Evolutionary conservation across 2,329 filamentous ascomycete genomes (phyloP), one percentile per base, ranked within the genome.

Genomic region (Exophiala xenobiotica): DNA sequence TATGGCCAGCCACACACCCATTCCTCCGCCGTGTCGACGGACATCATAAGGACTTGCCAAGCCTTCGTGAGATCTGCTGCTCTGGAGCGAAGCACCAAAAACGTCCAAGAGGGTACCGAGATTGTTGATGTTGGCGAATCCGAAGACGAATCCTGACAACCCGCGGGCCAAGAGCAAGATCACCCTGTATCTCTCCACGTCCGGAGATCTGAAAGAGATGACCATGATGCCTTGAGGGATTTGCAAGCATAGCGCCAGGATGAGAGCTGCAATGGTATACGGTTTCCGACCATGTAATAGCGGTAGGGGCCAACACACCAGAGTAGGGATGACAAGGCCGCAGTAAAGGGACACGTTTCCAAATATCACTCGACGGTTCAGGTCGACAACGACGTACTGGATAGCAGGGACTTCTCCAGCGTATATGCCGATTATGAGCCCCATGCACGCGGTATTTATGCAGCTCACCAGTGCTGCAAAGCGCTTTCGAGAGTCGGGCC

Each of bases 121-220:
- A 59, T 86, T 86, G 63, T 90, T 91, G 74, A 91, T 86, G 64
- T 86, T 87, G 12, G 84, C 85, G 62, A 91, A 87, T 0, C 87
- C 88, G 7, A 91, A 77, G 16, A 79, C 78, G 26, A 84, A 70
- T 0, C 88, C 87, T 67, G 88, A 87, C 40, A 87, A 62, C 1
- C 78, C 78, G 43, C 87, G 77, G 4, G 85, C 79, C 4, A 82
- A 67, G 2, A 91, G 74, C 3, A 91, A 72, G 23, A 81, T 76
- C 46, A 77, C 73, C 61, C 79, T 76, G 74, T 81, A 89, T 16
- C 71, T 71, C 18, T 72, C 63, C 9, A 78, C 74, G 49, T 79
- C 75, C 3, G 81, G 82, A 6, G 80, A 78, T 54, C 84, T 74
- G 50, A 73, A 77, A 6, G 70, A 66, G 38, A 78, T 77, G 6